Conservation (phyloP, 148 eudicot species). For the Amaranthus palmeri region DNA sequence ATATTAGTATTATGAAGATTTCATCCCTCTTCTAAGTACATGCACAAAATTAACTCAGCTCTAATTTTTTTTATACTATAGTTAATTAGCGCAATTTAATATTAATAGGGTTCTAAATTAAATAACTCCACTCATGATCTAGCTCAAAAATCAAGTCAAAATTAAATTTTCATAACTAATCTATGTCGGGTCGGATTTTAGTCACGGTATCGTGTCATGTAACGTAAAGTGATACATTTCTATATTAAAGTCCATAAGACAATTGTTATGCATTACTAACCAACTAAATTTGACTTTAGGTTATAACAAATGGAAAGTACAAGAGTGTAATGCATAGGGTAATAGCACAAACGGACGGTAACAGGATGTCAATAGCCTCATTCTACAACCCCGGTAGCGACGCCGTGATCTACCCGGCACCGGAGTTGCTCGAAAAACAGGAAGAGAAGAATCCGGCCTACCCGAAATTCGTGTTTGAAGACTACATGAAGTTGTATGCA, state of each 20-base stretch:
- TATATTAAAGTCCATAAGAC: too few species aligned
- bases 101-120: too few species aligned
- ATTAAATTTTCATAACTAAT: not conserved
- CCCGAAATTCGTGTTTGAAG: conserved; percentile 85
- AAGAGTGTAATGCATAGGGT: conserved; percentile 93
- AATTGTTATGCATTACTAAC: not conserved
- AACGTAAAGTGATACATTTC: not conserved
- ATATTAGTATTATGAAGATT: too few species aligned
- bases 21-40: too few species aligned
- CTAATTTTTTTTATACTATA: too few species aligned
- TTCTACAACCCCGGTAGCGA: conserved; percentile 97
- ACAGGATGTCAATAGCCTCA: conserved; percentile 90
- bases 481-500: conserved; percentile 89
- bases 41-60: too few species aligned
- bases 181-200: not conserved
- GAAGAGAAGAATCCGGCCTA: conserved; percentile 35
- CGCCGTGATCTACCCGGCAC: conserved; percentile 83
- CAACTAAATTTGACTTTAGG: conserved; percentile 32
- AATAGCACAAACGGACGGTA: conserved; percentile 71
- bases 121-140: too few species aligned
- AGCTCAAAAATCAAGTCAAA: too few species aligned
- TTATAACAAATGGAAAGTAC: conserved; percentile 87
- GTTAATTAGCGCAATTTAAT: too few species aligned
- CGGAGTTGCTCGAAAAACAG: conserved; percentile 48
- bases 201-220: not conserved